Percentiles rank a stretch among this genome's conserved stretches.
Conservation (phyloP, 345 rosid genomes). For the Arabidopsis suecica region DNA sequence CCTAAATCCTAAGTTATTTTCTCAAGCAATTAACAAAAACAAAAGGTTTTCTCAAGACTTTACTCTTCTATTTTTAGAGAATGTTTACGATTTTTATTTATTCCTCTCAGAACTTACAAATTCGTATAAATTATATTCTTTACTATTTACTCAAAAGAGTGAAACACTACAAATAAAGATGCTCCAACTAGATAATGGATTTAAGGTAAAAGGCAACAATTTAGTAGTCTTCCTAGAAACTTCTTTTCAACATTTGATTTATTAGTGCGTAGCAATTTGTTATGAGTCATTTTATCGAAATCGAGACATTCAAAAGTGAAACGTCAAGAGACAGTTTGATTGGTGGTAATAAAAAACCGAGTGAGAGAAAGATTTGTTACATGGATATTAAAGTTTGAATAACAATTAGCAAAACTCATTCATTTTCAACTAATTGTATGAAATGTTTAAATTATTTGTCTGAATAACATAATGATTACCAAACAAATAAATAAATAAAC, state of each 20-base stretch:
- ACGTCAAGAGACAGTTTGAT: not conserved
- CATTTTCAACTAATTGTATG: not conserved
- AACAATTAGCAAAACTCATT: not conserved
- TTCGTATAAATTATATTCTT: not conserved
- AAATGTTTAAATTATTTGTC: not conserved
- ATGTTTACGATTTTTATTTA: not conserved
- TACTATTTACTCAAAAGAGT: conserved; percentile 27
- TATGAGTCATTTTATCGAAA: conserved; percentile 1
- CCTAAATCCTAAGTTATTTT: conserved; percentile 12
- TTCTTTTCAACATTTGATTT: not conserved
- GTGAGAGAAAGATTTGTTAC: not conserved
- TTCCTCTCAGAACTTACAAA: not conserved
- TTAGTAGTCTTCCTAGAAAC: conserved; percentile 27
- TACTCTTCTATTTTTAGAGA: not conserved
- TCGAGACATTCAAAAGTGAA: not conserved
- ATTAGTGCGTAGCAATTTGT: not conserved
- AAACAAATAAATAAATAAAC: not conserved
- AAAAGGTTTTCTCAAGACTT: conserved; percentile 3
- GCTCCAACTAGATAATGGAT: conserved; percentile 18
- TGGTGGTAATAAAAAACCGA: not conserved
- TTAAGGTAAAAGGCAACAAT: conserved; percentile 32
- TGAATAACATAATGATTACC: not conserved
- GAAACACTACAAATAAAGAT: conserved; percentile 32
- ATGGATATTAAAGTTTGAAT: not conserved
- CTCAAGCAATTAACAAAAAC: conserved; percentile 12